phyloP scores from a whole-genome alignment of 495 filamentous ascomycete species.

The Penicillium mononematosum region DNA sequence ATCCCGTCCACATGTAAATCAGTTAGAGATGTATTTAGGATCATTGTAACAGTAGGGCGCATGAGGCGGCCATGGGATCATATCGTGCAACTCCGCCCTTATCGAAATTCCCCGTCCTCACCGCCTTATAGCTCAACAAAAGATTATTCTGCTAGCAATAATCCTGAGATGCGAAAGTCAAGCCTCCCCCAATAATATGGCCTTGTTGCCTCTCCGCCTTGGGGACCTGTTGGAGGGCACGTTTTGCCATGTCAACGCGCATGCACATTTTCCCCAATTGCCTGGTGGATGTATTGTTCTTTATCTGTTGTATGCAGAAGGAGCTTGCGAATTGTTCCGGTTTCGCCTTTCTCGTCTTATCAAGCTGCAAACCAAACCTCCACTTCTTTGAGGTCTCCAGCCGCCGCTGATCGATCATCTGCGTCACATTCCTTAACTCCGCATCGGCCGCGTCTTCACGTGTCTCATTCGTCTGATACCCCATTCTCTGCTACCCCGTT shows the following conservation, averaged over 20 bases:
- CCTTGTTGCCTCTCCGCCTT: not conserved
- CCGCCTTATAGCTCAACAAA: conserved; percentile 11
- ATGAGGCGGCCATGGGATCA: conserved; percentile 22
- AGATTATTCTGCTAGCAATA: not conserved
- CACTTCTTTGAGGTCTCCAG: conserved; percentile 4
- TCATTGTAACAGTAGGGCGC: conserved; percentile 7
- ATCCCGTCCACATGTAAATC: not conserved
- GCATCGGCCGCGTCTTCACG: conserved; percentile 9
- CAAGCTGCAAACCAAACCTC: not conserved
- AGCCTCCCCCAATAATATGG: conserved; percentile 7
- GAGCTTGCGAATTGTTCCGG: conserved; percentile 29
- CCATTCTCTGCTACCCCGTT: not conserved
- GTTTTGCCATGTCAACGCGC: conserved; percentile 3
- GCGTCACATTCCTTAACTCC: conserved; percentile 14
- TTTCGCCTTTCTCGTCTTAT: not conserved
- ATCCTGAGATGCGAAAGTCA: not conserved
- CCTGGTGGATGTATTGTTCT: conserved; percentile 36
- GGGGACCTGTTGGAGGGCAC: not conserved
- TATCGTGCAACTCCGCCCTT: conserved; percentile 16
- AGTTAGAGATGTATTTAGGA: not conserved
- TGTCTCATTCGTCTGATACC: not conserved
- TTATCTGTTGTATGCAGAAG: conserved; percentile 31
- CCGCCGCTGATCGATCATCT: not conserved
- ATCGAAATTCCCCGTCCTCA: conserved; percentile 15
- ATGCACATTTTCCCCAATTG: conserved; percentile 11